These are phyloP conservation scores for Pisolithus tinctorius DNA, from an alignment of 768 basidiomycete species.

Conservation along the genomic window DNA sequence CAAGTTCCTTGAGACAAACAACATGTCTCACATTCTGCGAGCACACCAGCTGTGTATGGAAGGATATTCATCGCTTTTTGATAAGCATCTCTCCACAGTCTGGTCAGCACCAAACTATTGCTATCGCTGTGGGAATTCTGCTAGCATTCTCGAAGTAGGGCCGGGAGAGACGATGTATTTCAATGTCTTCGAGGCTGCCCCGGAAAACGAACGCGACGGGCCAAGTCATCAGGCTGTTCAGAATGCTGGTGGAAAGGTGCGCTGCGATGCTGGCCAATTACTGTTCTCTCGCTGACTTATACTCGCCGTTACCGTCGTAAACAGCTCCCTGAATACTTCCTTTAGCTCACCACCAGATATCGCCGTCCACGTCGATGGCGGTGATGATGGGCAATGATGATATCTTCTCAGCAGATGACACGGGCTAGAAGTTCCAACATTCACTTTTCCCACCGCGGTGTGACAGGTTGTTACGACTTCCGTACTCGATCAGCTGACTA, in stretches of 20 bases:
- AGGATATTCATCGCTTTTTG: constrained; percentile 95
- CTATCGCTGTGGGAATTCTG: constrained; percentile 96
- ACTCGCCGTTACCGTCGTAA: neutral
- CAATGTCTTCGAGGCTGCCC: constrained; percentile 97
- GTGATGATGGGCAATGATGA: too few relatives aligned
- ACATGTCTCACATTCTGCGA: constrained; percentile 95
- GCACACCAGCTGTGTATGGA: constrained; percentile 99
- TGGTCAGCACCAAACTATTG: constrained; percentile 99
- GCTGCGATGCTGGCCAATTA: neutral
- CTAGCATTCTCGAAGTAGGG: constrained; percentile 92
- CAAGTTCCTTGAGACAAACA: constrained; percentile 94
- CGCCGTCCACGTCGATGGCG: too few relatives aligned
- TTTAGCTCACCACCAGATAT: constrained; percentile 30
- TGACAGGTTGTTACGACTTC: too few relatives aligned
- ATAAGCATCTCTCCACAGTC: constrained; percentile 91
- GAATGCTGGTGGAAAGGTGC: constrained; percentile 66
- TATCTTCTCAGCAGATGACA: too few relatives aligned
- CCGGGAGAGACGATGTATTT: constrained; percentile 86
- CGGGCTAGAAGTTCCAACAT: too few relatives aligned
- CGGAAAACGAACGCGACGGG: constrained; percentile 93
- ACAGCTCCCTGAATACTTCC: constrained; percentile 80
- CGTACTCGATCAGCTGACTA: too few relatives aligned
- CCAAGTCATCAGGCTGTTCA: constrained; percentile 73
- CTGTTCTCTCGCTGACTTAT: neutral
- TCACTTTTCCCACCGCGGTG: too few relatives aligned